A percentile compares a stretch with the other conserved stretches of the same genome.
Evolutionary conservation across 768 basidiomycete species (phyloP).

Genomic region (Suillus brevipes): DNA sequence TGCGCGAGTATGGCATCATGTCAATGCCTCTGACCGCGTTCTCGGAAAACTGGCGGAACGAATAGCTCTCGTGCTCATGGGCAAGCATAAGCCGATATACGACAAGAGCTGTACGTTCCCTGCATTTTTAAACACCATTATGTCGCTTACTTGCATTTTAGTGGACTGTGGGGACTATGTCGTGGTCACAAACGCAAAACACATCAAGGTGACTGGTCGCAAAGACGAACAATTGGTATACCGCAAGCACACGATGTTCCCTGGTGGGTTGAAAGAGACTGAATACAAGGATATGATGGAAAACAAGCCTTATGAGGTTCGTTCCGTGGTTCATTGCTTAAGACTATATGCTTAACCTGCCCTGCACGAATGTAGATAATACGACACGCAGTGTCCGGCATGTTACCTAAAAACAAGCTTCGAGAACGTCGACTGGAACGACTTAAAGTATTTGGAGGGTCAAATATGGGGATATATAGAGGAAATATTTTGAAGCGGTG

Average conservation of each 20-base stretch:
- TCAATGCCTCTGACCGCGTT: slow-evolving; percentile 87
- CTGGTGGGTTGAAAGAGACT: slow-evolving; percentile 91
- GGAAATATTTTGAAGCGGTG: slow-evolving; percentile 79
- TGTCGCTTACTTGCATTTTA: slow-evolving; percentile 28
- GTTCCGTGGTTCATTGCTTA: background rate
- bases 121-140: background rate
- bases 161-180: slow-evolving; percentile 99
- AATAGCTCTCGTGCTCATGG: slow-evolving; percentile 96
- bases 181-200: slow-evolving; percentile 85
- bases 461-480: slow-evolving; percentile 74
- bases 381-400: slow-evolving; percentile 92
- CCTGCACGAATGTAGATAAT: slow-evolving; percentile 65
- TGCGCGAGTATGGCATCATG: slow-evolving; percentile 95
- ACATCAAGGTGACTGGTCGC: slow-evolving; percentile 83
- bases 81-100: slow-evolving; percentile 98
- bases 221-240: slow-evolving; percentile 88
- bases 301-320: slow-evolving; percentile 85
- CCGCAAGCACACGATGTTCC: slow-evolving; percentile 87
- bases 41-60: slow-evolving; percentile 93
- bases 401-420: slow-evolving; percentile 98
- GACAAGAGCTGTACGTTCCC: slow-evolving; percentile 76
- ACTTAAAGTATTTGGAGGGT: slow-evolving; percentile 82
- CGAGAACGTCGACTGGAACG: slow-evolving; percentile 86
- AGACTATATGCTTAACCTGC: background rate
- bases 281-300: slow-evolving; percentile 83